Evolutionary conservation across 331 rosid species (phyloP).

Genomic region (Ulmus americana): DNA sequence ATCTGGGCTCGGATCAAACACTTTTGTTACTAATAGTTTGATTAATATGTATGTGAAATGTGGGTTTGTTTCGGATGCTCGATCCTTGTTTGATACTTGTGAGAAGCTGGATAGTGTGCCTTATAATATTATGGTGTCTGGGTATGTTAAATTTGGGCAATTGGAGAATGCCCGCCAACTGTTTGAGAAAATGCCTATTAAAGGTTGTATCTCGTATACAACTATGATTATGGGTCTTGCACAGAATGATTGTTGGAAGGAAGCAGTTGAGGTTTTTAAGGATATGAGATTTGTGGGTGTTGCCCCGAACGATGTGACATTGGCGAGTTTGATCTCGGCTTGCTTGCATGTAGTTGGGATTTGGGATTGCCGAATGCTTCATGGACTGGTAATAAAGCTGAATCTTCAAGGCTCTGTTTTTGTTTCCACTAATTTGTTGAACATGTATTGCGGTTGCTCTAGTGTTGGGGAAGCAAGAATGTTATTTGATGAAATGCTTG

Average conservation of each 20-base stretch:
- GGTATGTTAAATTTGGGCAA: slow-evolving; percentile 51
- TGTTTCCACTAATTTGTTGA: slow-evolving; percentile 68
- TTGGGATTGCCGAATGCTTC: slow-evolving; percentile 60
- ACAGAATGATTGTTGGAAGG: slow-evolving; percentile 45
- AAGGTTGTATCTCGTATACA: slow-evolving; percentile 64
- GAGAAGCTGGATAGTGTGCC: slow-evolving; percentile 53
- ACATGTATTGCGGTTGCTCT: slow-evolving; percentile 58
- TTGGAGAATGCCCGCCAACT: slow-evolving; percentile 51
- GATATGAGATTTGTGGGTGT: slow-evolving; percentile 55
- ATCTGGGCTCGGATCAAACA: slow-evolving; percentile 54
- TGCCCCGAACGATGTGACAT: slow-evolving; percentile 56
- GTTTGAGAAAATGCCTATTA: slow-evolving; percentile 62
- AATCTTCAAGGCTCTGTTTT: slow-evolving; percentile 41
- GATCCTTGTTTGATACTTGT: slow-evolving; percentile 38
- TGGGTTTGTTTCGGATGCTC: slow-evolving; percentile 44
- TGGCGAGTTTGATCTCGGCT: slow-evolving; percentile 59
- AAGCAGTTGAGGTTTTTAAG: slow-evolving; percentile 63
- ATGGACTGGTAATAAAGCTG: slow-evolving; percentile 51
- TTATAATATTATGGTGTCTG: slow-evolving; percentile 72
- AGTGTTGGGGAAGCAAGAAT: slow-evolving; percentile 51
- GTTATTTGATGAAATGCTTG: slow-evolving; percentile 62
- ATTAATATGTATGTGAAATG: slow-evolving; percentile 68
- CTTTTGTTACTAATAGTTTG: slow-evolving; percentile 59
- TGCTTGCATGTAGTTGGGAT: slow-evolving; percentile 48
- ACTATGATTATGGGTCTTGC: slow-evolving; percentile 84